phyloP scores from a whole-genome alignment of 306 rosid genomes.

The Sphenostylis stenocarpa region DNA sequence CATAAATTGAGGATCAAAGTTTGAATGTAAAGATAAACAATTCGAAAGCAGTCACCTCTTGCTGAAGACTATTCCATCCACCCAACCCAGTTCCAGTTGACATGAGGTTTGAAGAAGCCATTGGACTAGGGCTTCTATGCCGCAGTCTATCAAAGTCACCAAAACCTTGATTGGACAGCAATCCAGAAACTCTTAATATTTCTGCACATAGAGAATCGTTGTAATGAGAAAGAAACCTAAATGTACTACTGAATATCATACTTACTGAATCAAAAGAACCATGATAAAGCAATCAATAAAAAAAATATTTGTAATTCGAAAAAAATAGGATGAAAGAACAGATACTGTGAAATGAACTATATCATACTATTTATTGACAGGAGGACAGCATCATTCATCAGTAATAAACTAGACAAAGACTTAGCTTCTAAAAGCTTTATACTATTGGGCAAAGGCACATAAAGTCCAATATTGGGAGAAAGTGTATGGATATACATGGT shows the following conservation, averaged over 20 bases:
- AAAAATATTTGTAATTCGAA: background rate
- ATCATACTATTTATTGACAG: background rate
- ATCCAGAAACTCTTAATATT: slow-evolving; percentile 73
- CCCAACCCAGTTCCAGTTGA: slow-evolving; percentile 66
- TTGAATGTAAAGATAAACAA: slow-evolving; percentile 1
- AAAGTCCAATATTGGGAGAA: background rate
- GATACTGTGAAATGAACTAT: background rate
- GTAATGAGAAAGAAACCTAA: slow-evolving; percentile 38
- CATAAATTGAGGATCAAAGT: slow-evolving; percentile 10
- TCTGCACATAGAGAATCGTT: slow-evolving; percentile 48
- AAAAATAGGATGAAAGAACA: background rate
- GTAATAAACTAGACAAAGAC: background rate
- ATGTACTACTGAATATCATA: background rate
- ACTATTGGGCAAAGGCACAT: background rate
- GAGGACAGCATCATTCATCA: background rate
- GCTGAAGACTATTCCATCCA: slow-evolving; percentile 76
- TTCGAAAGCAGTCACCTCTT: slow-evolving; percentile 50
- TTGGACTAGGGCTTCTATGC: slow-evolving; percentile 90
- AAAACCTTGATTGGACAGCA: slow-evolving; percentile 87
- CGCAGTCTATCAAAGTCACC: slow-evolving; percentile 81
- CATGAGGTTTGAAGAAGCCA: slow-evolving; percentile 73
- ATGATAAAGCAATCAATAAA: background rate
- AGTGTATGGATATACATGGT: background rate
- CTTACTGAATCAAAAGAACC: background rate
- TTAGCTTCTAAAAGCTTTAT: background rate